phyloP scores from a whole-genome alignment of 2,329 filamentous ascomycete species.

The Aureobasidium namibiae region DNA sequence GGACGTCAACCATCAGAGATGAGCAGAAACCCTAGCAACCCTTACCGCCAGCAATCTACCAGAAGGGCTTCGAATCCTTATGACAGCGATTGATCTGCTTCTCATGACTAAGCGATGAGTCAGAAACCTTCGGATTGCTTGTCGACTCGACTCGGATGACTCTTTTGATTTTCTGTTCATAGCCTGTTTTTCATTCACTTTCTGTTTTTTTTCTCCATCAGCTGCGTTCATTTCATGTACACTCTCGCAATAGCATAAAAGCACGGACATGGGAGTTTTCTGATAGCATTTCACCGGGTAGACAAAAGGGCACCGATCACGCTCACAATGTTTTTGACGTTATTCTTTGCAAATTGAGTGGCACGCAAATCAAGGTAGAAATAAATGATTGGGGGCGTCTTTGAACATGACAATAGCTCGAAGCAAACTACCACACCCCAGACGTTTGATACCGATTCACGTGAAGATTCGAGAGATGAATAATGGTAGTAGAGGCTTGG shows the following conservation, averaged over 20 bases:
- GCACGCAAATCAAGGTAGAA: no score
- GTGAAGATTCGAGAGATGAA: no score
- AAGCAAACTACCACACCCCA: no score
- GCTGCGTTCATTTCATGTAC: not conserved
- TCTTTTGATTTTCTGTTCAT: not conserved
- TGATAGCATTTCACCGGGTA: not conserved
- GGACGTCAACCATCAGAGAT: constrained; percentile 13
- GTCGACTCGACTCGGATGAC: not conserved
- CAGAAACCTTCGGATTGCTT: not conserved
- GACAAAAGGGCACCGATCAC: not conserved
- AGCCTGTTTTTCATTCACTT: not conserved
- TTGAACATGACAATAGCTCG: no score
- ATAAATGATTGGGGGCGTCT: no score
- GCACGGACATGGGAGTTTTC: not conserved
- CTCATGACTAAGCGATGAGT: not conserved
- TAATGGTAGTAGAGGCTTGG: no score
- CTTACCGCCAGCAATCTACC: constrained; percentile 14
- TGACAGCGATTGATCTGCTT: constrained; percentile 2
- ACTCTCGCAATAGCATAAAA: not conserved
- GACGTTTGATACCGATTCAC: not conserved
- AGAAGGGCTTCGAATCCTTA: not conserved
- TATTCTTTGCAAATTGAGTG: not conserved
- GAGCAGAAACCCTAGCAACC: constrained; percentile 19
- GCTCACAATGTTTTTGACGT: not conserved
- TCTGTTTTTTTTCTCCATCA: not conserved